Conservation (phyloP, 306 rosid species). For the Dalbergia cultrata region DNA sequence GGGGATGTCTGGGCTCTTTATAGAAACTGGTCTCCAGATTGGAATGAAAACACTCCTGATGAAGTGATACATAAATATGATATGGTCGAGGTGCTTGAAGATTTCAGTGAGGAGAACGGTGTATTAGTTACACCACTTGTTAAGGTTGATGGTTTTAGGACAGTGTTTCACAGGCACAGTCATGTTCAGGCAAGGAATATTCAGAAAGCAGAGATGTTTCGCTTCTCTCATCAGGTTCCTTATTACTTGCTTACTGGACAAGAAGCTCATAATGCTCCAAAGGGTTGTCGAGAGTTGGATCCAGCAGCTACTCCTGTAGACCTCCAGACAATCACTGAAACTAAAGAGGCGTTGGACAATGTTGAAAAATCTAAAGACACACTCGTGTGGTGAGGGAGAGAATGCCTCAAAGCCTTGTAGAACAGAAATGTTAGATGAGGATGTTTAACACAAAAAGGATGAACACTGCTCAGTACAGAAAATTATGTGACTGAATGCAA, state of each 20-base stretch:
- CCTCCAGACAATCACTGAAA: conserved; percentile 58
- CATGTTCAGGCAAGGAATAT: conserved; percentile 59
- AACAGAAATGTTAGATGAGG: conserved; percentile 40
- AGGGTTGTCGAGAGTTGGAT: conserved; percentile 78
- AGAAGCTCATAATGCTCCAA: conserved; percentile 74
- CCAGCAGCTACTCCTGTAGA: conserved; percentile 85
- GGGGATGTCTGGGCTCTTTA: conserved; percentile 88
- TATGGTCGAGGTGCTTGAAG: conserved; percentile 82
- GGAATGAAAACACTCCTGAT: conserved; percentile 69
- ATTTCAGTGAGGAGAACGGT: conserved; percentile 63
- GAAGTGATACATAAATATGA: conserved; percentile 76
- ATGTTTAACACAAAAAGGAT: conserved; percentile 45
- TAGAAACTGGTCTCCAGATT: conserved; percentile 74
- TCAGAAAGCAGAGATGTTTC: conserved; percentile 75
- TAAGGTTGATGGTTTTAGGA: conserved; percentile 72
- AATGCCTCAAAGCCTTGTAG: conserved; percentile 39
- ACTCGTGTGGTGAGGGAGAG: conserved; percentile 37
- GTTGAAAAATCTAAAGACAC: conserved; percentile 35
- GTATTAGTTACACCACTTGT: conserved; percentile 65
- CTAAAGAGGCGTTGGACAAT: conserved; percentile 44
- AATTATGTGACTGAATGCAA: conserved; percentile 43
- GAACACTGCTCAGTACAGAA: conserved; percentile 49
- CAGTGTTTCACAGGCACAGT: conserved; percentile 62
- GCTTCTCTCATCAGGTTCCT: conserved; percentile 86
- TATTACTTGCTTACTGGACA: conserved; percentile 71